Conservation (phyloP, 176 grass and related monocot genomes). For the Musa schizocarpa region DNA sequence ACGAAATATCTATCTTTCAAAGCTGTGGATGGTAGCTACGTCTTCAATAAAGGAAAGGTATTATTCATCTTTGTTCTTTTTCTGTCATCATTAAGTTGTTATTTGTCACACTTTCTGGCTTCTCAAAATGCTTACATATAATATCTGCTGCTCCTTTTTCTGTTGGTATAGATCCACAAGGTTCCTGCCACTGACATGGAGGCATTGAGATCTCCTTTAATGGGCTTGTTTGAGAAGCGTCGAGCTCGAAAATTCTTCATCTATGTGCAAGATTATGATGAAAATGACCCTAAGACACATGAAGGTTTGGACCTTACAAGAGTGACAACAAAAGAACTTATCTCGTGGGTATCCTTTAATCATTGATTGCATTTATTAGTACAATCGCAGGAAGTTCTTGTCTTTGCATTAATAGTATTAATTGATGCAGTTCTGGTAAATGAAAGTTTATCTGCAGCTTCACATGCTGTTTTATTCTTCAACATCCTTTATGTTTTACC, state of each 20-base stretch:
- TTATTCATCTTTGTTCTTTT: neutral
- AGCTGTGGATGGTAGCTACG: conserved; percentile 83
- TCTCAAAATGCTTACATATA: neutral
- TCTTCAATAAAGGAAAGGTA: conserved; percentile 95
- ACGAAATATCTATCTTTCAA: conserved; percentile 82
- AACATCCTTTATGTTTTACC: neutral
- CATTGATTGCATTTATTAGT: neutral
- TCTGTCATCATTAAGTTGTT: neutral
- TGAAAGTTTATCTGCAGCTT: neutral
- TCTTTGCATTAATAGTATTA: neutral
- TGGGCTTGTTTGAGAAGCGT: conserved; percentile 97
- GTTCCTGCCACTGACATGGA: conserved; percentile 92
- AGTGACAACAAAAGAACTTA: conserved; percentile 66
- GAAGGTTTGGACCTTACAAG: conserved; percentile 65
- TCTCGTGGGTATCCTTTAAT: conserved; percentile 42
- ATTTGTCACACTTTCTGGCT: neutral
- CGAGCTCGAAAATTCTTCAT: conserved; percentile 83
- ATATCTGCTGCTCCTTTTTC: neutral
- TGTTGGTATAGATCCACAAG: conserved; percentile 58
- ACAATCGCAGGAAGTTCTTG: neutral
- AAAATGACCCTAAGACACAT: conserved; percentile 77
- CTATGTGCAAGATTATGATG: conserved; percentile 81
- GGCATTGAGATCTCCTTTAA: conserved; percentile 79
- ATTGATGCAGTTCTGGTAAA: neutral
- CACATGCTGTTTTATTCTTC: neutral